phyloP scores from a whole-genome alignment of 2,329 filamentous ascomycete species.

The Aspergillus novoparasiticus region DNA sequence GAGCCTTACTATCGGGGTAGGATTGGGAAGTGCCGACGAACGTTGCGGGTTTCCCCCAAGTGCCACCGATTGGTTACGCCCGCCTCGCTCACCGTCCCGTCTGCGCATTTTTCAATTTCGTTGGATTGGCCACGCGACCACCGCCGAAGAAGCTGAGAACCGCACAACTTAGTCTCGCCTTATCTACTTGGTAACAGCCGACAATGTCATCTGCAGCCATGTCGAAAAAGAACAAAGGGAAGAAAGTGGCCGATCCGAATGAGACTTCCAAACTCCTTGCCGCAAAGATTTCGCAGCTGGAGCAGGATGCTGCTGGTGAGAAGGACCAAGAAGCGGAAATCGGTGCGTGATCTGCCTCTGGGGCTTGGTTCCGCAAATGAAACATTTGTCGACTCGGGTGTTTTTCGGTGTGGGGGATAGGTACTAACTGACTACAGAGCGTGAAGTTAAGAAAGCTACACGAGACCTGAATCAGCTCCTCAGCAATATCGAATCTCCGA shows the following conservation, averaged over 20 bases:
- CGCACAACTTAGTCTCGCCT: conserved; percentile 24
- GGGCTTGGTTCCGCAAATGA: background rate
- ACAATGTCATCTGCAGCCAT: conserved; percentile 53
- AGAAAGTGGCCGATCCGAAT: conserved; percentile 80
- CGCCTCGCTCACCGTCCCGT: conserved; percentile 24
- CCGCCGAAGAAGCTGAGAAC: conserved; percentile 48
- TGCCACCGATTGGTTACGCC: conserved; percentile 19
- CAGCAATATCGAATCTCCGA: conserved; percentile 82
- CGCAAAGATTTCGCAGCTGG: conserved; percentile 91
- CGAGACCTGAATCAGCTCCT: conserved; percentile 86
- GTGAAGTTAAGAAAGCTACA: conserved; percentile 91
- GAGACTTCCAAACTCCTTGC: conserved; percentile 91
- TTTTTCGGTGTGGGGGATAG: conserved; percentile 9
- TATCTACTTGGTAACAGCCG: conserved; percentile 14
- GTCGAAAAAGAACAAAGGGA: conserved; percentile 78
- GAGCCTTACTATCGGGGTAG: background rate
- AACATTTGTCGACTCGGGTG: background rate
- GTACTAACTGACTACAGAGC: conserved; percentile 61
- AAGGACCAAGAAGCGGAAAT: conserved; percentile 97
- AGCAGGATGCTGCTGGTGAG: conserved; percentile 88
- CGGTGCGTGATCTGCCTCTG: conserved; percentile 59
- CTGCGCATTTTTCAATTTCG: conserved; percentile 37
- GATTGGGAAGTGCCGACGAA: conserved; percentile 2
- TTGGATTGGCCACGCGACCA: conserved; percentile 47
- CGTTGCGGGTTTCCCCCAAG: conserved; percentile 15